Evolutionary conservation across 768 basidiomycete species (phyloP), one percentile per base, ranked within the genome.

Genomic region (Termitomyces sp.): DNA sequence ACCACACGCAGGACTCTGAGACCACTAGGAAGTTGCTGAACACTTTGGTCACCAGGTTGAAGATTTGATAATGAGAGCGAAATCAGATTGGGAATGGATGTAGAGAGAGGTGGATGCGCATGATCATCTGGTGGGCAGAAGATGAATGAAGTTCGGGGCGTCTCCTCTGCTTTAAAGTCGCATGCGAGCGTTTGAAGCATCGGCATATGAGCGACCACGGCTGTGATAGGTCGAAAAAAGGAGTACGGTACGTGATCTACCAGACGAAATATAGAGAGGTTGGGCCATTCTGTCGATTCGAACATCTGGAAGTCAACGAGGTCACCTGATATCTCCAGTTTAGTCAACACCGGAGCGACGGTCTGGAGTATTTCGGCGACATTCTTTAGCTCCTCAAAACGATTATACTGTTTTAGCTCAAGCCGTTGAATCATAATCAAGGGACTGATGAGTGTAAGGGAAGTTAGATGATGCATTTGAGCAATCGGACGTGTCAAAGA

Each of bases 51-150:
- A 14, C 38, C 42, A 17, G 48, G 25, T 45, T 59, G 58, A 11
- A 52, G 7, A 25, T 59, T 59, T 10, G 58, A 59, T 59, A 59
- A 17, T 2, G 58, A 59, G 25, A 59, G 58, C 6, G 48, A 52
- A 42, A 25, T 42, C 6, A 42, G 12, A 25, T 14, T 31, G 29
- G 47, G 29, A 2, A 48, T 31, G 14, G 29, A 29, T 6, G 2
- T 31, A 0, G 20, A 25, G 25, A 25, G 37, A 14, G 37, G 15
- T 25, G 25, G n/a, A 55, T 42, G 4, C 3, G 37, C 38, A 48
- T 48, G 29, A 29, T 55, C 25, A 10, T 38, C 20, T 12, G 1
- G 12, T 15, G 36, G 25, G 9, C 53, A 55, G 14, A 12, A 55
- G 14, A 55, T 31, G 40, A 55, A 42, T 1, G 53, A 25, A 25